These are phyloP conservation scores for Haematococcus lacustris DNA, from an alignment of 139 green algal genomes.

Conservation along the genomic window DNA sequence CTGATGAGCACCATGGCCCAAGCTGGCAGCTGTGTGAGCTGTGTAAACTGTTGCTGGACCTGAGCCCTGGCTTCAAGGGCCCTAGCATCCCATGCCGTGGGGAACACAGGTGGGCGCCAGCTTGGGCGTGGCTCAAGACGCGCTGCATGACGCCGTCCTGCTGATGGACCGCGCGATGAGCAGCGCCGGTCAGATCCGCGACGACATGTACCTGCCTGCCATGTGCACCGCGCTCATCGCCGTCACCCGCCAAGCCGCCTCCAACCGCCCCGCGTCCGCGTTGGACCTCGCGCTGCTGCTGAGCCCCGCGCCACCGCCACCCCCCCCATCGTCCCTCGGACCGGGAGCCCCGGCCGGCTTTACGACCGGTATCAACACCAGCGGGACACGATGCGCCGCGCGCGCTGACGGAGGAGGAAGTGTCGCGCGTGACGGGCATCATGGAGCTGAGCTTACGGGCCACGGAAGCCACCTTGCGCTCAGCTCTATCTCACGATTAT, in stretches of 20 bases:
- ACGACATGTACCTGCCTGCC: neutral
- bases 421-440: constrained; percentile 1
- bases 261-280: too few relatives aligned
- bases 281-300: too few relatives aligned
- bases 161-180: constrained; percentile 60
- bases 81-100: neutral
- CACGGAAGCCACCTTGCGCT: constrained; percentile 10
- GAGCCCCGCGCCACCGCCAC: too few relatives aligned
- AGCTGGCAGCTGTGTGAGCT: too few relatives aligned
- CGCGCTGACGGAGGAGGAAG: neutral
- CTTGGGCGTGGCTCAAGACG: constrained; percentile 25
- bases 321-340: too few relatives aligned
- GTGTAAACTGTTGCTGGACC: neutral
- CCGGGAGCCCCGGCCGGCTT: too few relatives aligned
- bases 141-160: constrained; percentile 64
- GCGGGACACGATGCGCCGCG: too few relatives aligned
- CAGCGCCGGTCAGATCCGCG: constrained; percentile 17
- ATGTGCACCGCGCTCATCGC: neutral
- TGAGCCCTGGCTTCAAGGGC: neutral
- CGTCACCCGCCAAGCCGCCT: neutral
- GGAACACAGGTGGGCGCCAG: constrained; percentile 1
- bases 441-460: neutral
- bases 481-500: constrained; percentile 48
- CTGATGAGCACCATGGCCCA: too few relatives aligned
- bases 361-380: too few relatives aligned